Conservation (phyloP, 2,329 filamentous ascomycete genomes). For the Phaeosphaeria sp. region DNA sequence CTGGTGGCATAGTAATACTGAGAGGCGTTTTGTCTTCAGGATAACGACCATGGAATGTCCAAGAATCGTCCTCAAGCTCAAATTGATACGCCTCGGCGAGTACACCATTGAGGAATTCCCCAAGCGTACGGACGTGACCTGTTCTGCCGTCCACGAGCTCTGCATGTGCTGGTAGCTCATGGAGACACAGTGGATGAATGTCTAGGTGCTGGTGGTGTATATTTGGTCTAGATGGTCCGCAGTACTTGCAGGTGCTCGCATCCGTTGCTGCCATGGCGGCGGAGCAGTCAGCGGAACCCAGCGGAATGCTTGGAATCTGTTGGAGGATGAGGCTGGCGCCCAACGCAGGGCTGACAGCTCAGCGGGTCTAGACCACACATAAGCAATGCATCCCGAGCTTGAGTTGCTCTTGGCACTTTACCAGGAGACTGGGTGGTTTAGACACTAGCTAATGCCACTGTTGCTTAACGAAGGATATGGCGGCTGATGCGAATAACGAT, state of each 20-base stretch:
- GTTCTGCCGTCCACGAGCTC: constrained; percentile 6
- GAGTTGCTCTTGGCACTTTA: background rate
- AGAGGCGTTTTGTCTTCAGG: background rate
- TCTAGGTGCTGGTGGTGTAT: constrained; percentile 11
- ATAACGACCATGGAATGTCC: constrained; percentile 20
- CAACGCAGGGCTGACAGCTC: constrained; percentile 1
- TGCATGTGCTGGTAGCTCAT: constrained; percentile 27
- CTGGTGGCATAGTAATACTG: constrained; percentile 17
- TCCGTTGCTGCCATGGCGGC: constrained; percentile 1
- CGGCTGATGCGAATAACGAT: background rate
- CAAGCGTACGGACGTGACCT: constrained; percentile 6
- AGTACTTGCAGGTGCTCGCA: background rate
- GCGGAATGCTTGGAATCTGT: constrained; percentile 5
- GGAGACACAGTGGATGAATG: constrained; percentile 13
- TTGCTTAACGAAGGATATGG: background rate
- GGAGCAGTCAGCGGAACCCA: background rate
- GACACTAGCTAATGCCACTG: background rate
- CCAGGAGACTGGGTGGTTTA: background rate
- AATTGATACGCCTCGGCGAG: constrained; percentile 24
- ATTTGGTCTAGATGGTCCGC: background rate
- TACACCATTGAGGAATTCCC: constrained; percentile 21
- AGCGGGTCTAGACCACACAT: constrained; percentile 3
- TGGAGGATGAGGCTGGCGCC: background rate
- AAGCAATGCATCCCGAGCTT: background rate
- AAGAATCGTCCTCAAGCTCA: constrained; percentile 21